Evolutionary conservation across 176 grass and related monocot genomes (phyloP).

Genomic region (Coix lacrymajobi): DNA sequence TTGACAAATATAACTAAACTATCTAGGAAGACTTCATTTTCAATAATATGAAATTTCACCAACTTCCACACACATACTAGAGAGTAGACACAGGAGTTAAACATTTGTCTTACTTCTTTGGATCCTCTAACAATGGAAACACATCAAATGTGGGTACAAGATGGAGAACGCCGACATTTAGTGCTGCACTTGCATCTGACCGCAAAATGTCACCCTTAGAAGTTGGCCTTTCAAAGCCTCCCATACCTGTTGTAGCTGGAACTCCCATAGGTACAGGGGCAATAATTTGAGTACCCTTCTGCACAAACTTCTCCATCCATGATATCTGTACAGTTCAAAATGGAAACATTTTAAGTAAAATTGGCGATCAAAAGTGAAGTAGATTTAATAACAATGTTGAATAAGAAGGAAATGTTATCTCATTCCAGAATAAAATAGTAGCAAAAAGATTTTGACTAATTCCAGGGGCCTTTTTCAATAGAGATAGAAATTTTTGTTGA

Average conservation of each 20-base stretch:
- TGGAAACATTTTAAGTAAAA: conserved; percentile 14
- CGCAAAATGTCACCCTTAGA: conserved; percentile 79
- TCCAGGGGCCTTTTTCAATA: not conserved
- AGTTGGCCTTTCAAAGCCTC: conserved; percentile 93
- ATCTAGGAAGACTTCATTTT: not conserved
- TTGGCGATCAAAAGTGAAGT: not conserved
- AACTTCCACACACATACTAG: not conserved
- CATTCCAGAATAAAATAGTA: not conserved
- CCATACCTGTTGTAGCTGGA: conserved; percentile 95
- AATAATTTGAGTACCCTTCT: conserved; percentile 91
- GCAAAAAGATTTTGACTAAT: not conserved
- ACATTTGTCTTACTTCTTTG: conserved; percentile 70
- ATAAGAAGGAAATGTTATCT: conserved; percentile 10
- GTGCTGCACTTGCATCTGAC: conserved; percentile 86
- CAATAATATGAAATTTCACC: not conserved
- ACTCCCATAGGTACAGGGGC: conserved; percentile 94
- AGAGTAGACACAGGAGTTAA: conserved; percentile 5
- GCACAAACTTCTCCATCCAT: conserved; percentile 99
- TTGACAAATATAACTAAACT: not conserved
- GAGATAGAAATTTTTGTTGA: not conserved
- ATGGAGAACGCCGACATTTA: conserved; percentile 97
- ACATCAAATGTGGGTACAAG: conserved; percentile 91
- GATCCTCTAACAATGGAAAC: conserved; percentile 82
- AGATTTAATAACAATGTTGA: conserved; percentile 14
- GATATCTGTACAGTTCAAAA: conserved; percentile 70